These are phyloP conservation scores for Moricandia arvensis DNA, from an alignment of 345 rosid species.

Conservation along the genomic window DNA sequence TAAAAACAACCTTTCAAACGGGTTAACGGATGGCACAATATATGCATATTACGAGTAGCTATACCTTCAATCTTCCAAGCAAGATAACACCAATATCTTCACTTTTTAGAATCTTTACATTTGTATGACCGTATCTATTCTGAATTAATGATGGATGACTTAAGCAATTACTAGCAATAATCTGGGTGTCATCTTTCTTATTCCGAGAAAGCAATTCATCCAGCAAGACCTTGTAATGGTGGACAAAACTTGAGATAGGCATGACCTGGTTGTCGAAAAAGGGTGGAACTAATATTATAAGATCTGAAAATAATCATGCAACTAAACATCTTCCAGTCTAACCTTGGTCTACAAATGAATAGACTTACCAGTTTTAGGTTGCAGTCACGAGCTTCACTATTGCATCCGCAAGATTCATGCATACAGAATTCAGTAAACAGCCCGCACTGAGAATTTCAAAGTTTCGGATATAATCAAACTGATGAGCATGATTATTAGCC, in stretches of 20 bases:
- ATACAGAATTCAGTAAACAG: constrained; percentile 59
- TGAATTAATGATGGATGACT: constrained; percentile 32
- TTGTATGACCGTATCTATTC: constrained; percentile 36
- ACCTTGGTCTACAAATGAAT: constrained; percentile 14
- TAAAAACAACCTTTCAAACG: not conserved
- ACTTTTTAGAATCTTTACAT: constrained; percentile 54
- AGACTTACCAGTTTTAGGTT: constrained; percentile 64
- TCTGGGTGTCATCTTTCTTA: constrained; percentile 22
- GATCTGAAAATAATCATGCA: not conserved
- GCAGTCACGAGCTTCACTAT: constrained; percentile 44
- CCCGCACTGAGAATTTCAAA: constrained; percentile 54
- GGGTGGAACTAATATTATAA: not conserved
- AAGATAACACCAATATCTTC: constrained; percentile 53
- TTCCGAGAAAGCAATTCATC: constrained; percentile 33
- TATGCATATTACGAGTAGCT: constrained; percentile 14
- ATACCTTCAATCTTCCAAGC: constrained; percentile 77
- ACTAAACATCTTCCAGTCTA: not conserved
- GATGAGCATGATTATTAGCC: constrained; percentile 11
- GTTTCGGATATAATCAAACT: not conserved
- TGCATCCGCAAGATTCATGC: constrained; percentile 60
- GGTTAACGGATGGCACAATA: constrained; percentile 1
- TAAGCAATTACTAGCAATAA: constrained; percentile 12
- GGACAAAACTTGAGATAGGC: constrained; percentile 63
- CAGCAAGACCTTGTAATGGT: constrained; percentile 55
- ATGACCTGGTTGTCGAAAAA: constrained; percentile 48